phyloP scores from a whole-genome alignment of 2,329 filamentous ascomycete genomes.

The Karstenula rhodostoma region DNA sequence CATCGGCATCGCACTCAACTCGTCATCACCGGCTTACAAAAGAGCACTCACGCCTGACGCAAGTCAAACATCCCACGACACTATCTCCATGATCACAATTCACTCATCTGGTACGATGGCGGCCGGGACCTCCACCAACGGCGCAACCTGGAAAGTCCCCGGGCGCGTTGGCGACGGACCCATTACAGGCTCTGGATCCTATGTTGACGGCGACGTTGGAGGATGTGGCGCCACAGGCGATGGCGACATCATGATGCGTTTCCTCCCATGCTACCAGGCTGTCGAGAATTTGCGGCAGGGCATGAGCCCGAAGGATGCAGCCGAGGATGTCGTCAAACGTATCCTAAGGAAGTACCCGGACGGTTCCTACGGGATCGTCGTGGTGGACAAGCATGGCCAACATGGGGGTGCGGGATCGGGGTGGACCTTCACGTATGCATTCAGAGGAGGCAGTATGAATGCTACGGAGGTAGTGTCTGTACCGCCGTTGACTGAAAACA shows the following conservation, averaged over 20 bases:
- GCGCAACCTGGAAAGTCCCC: background rate
- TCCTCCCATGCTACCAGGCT: constrained; percentile 6
- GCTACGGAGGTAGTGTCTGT: background rate
- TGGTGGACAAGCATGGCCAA: background rate
- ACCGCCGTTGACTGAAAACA: background rate
- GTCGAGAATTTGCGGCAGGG: constrained; percentile 7
- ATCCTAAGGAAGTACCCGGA: background rate
- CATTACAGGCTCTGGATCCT: background rate
- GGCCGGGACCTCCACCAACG: constrained; percentile 2
- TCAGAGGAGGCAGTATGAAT: constrained; percentile 4
- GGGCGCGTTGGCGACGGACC: constrained; percentile 6
- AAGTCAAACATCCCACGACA: constrained; percentile 5
- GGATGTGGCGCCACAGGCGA: constrained; percentile 5
- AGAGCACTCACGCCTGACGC: background rate
- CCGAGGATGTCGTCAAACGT: constrained; percentile 1
- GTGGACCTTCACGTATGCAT: constrained; percentile 8
- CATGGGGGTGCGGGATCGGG: constrained; percentile 4
- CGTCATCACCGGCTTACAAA: background rate
- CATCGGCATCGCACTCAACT: background rate
- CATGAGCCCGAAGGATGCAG: constrained; percentile 3
- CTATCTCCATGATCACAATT: constrained; percentile 7
- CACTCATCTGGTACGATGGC: constrained; percentile 1
- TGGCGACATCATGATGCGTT: constrained; percentile 10
- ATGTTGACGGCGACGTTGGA: constrained; percentile 4
- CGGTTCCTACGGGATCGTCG: background rate